Conservation (phyloP, 2,329 filamentous ascomycete genomes). For the Tolypocladium inflatum region DNA sequence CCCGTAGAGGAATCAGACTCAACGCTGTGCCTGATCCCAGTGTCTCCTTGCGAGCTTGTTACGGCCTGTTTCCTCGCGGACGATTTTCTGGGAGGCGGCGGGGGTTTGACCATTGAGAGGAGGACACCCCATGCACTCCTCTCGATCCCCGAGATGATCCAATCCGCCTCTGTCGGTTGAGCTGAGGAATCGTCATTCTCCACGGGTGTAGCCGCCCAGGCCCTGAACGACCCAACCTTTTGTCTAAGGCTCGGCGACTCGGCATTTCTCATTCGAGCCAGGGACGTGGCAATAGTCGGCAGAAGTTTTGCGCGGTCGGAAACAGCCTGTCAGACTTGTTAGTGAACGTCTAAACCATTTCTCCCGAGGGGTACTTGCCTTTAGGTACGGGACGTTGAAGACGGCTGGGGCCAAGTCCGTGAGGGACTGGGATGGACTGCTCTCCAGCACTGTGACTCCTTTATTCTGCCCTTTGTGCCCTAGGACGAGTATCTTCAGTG, state of each 20-base stretch:
- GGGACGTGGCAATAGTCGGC: slow-evolving; percentile 17
- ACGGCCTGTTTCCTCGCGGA: neutral
- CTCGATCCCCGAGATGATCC: slow-evolving; percentile 1
- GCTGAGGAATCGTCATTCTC: neutral
- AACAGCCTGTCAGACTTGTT: slow-evolving; percentile 11
- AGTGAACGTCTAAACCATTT: neutral
- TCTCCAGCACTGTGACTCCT: slow-evolving; percentile 10
- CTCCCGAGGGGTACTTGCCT: slow-evolving; percentile 12
- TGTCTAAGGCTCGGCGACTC: slow-evolving; percentile 24
- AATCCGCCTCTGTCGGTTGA: neutral
- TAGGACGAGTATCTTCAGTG: slow-evolving; percentile 16
- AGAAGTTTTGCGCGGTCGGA: slow-evolving; percentile 15
- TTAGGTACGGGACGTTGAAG: slow-evolving; percentile 25
- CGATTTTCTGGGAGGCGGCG: neutral
- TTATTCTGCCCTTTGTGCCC: slow-evolving; percentile 12
- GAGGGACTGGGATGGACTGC: slow-evolving; percentile 13
- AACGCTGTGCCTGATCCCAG: neutral
- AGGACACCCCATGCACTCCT: slow-evolving; percentile 15
- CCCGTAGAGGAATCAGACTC: neutral
- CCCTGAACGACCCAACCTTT: slow-evolving; percentile 11
- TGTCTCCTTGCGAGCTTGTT: neutral
- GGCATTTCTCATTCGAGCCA: slow-evolving; percentile 21
- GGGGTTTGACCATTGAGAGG: slow-evolving; percentile 7
- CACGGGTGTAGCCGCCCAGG: too few relatives aligned
- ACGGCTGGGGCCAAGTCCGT: slow-evolving; percentile 21